Evolutionary conservation across 2,329 filamentous ascomycete genomes (phyloP), one percentile per base, ranked within the genome.

Genomic region (Diaporthe citrichinensis): DNA sequence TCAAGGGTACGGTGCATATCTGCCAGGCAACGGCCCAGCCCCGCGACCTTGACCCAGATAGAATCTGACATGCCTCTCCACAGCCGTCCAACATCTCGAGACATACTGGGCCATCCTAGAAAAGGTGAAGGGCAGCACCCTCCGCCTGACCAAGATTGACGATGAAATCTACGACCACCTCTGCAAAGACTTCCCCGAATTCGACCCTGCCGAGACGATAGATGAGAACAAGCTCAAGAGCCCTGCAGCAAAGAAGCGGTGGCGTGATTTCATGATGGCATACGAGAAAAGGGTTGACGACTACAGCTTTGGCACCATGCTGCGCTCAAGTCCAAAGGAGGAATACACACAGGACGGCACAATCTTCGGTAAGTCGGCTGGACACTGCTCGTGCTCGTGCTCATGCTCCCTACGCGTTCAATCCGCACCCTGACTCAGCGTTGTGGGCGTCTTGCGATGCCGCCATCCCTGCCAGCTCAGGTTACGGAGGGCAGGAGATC

Each of bases 91-190:
- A 85, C 97, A 99, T 85, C 95, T 99, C 90, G 91, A 95, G 82
- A 98, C 96, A 67, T 98, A 99, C 90, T 99, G 96, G 96, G 89
- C 93, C 71, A 96, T 99, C 82, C 94, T 99, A 80, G 94, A 98
- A 85, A 95, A 94, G 83, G 91, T 98, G 79, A 94, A 92, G 80
- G 97, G 96, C 79, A 98, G 95, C n/a, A 88, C 92, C 78, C 89
- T 99, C 76, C 94, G 95, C 77, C 91, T 99, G 78, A 99, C 97
- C 77, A 97, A 96, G 87, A 90, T 97, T 81, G 97, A 99, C 86
- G 93, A 98, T 83, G 95, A 98, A 59, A 99, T 99, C 85, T 92
- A 94, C 85, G 93, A 94, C 79, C 95, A 98, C 85, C 94, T 99
- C 80, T 92, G 92, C 85, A 88, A 89, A 78, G 94, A 95, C 69